Evolutionary conservation across 2,329 filamentous ascomycete species (phyloP).

Genomic region (Endothia cerciana): DNA sequence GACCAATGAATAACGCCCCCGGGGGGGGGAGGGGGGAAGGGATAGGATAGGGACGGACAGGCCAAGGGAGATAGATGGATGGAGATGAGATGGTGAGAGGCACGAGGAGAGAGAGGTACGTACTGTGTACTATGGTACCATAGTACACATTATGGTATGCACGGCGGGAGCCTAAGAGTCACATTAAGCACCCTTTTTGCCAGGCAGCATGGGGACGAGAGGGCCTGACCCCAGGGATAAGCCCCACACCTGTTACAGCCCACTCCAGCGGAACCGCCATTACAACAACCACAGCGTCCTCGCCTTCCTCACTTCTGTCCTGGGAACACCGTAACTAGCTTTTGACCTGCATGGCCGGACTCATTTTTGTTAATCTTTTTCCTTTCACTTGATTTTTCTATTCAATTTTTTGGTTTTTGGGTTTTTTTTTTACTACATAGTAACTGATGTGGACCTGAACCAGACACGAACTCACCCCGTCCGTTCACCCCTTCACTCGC

Average conservation of each 20-base stretch:
- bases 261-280: not conserved
- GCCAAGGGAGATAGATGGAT: not conserved
- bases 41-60: not conserved
- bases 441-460: not conserved
- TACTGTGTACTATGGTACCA: not conserved
- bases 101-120: not conserved
- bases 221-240: not conserved
- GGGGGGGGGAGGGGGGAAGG: not conserved
- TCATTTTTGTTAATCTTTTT: not conserved
- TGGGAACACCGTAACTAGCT: not conserved
- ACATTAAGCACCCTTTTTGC: not conserved
- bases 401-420: too few relatives aligned
- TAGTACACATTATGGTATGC: not conserved
- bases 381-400: too few relatives aligned
- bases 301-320: not conserved
- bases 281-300: not conserved
- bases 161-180: constrained; percentile 2
- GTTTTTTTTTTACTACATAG: too few relatives aligned
- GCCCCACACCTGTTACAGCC: constrained; percentile 6
- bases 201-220: not conserved
- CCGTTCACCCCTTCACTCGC: not conserved
- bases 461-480: not conserved
- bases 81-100: not conserved
- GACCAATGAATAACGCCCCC: not conserved
- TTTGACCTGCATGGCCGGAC: not conserved